A percentile compares a stretch with the other conserved stretches of the same genome.
Conservation (phyloP, 305 asterid species). For the Plantago lanceolata region DNA sequence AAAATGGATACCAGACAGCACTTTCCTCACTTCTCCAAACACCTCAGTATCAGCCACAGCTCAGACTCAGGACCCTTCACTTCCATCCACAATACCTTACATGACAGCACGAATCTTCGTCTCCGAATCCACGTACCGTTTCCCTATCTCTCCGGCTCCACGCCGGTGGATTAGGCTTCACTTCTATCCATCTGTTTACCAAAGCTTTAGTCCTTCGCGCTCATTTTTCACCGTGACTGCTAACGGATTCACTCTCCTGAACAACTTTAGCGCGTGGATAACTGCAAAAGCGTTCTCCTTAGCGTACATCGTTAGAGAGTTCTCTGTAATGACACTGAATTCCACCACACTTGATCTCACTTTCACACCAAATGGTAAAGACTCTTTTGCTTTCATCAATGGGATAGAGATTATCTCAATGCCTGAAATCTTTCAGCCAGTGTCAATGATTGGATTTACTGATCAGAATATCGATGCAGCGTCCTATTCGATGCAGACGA, state of each 20-base stretch:
- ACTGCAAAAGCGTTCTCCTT: slow-evolving; percentile 53
- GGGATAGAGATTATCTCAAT: slow-evolving; percentile 59
- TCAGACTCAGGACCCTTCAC: slow-evolving; percentile 56
- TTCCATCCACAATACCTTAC: slow-evolving; percentile 61
- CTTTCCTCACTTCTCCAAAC: slow-evolving; percentile 29
- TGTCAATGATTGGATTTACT: slow-evolving; percentile 33
- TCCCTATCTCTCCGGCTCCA: slow-evolving; percentile 31
- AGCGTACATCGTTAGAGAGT: slow-evolving; percentile 55
- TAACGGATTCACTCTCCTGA: slow-evolving; percentile 39
- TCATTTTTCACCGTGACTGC: slow-evolving; percentile 43
- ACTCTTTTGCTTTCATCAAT: slow-evolving; percentile 53
- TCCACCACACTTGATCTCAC: slow-evolving; percentile 43
- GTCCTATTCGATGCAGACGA: slow-evolving; percentile 37
- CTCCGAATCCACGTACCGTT: slow-evolving; percentile 38
- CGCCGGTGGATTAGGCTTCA: slow-evolving; percentile 71
- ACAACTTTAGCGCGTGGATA: slow-evolving; percentile 53
- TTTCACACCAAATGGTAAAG: slow-evolving; percentile 38
- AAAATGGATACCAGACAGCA: slow-evolving; percentile 48
- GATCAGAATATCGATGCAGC: slow-evolving; percentile 30
- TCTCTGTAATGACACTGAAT: slow-evolving; percentile 24
- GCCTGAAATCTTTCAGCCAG: slow-evolving; percentile 49
- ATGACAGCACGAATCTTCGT: slow-evolving; percentile 60
- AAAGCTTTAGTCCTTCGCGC: slow-evolving; percentile 25
- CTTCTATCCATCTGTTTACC: slow-evolving; percentile 55
- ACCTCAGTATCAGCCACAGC: slow-evolving; percentile 35